Base-by-base conservation (phyloP, 352 stramenopile species). In the Phytophthora sp. region DNA sequence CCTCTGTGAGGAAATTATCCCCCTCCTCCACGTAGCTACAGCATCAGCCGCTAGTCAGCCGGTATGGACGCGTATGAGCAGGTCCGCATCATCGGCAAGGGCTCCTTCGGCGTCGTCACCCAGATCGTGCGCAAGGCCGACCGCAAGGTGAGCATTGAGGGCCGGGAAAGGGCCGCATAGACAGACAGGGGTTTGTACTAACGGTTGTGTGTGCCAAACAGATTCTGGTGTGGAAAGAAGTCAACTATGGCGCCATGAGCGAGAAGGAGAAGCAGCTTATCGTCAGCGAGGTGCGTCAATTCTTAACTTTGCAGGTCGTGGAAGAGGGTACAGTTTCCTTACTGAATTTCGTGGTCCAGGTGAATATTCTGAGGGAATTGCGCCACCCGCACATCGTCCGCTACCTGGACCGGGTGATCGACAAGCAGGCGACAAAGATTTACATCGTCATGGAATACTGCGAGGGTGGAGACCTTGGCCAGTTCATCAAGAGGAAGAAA, bases 391-490 rank as follows among this genome's bases (percentile, higher is more conserved):
- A 97, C 68, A 97, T 98, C 30, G 93, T 98, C 46, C 88, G 90
- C 24, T 98, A 98, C 75, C 80, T 97, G 65, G 93, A 98, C 75
- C 87, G 93, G 45, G 90, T 98, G 55, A 96, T 98, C 57, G 93
- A 98, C 74, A 97, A 97, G 69, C 78, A 91, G 52, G 85, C 79
- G 12, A 97, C 89, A 46, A 95, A 95, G 75, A 93, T 98, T 61
- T 97, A 98, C 79, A 98, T 98, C 51, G 84, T 98, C 58, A 98
- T 98, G 93, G 93, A 98, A 69, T 97, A 91, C 75, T 98, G 93
- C 67, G 87, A 96, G 55, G 91, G 91, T 31, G 91, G 91, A 45
- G 91, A 97, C 56, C 67, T 97, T 29, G 90, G 90, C 36, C 85
- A 94, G 70, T 93, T 94, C 73, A 96, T 97, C 71, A 96, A 94